These are phyloP conservation scores for Psilocybe sp. DNA, from an alignment of 768 basidiomycete genomes.

Conservation along the genomic window DNA sequence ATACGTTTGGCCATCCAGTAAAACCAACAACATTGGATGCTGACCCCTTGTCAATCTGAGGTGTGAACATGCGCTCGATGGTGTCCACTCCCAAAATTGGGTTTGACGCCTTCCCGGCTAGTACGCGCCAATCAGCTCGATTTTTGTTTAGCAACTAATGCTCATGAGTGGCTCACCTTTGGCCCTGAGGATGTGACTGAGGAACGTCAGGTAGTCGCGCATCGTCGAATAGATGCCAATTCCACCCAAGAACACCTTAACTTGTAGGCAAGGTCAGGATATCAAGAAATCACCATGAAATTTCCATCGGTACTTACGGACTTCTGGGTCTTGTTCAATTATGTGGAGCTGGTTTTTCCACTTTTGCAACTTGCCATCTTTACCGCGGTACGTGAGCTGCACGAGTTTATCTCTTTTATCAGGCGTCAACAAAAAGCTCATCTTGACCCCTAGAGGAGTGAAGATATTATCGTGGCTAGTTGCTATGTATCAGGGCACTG, in stretches of 20 bases:
- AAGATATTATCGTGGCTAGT: conserved; percentile 31
- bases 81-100: conserved; percentile 17
- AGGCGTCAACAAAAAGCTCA: conserved; percentile 26
- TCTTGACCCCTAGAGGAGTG: conserved; percentile 24
- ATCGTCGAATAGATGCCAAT: conserved; percentile 25
- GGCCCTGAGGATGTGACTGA: conserved; percentile 30
- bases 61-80: conserved; percentile 17
- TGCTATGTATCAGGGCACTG: background rate
- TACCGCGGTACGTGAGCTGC: conserved; percentile 17
- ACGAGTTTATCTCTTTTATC: conserved; percentile 19
- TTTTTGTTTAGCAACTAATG: background rate
- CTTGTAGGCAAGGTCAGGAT: conserved; percentile 6
- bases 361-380: conserved; percentile 16
- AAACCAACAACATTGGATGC: background rate
- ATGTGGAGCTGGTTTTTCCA: conserved; percentile 17
- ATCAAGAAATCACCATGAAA: background rate
- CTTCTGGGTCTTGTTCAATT: conserved; percentile 24
- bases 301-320: conserved; percentile 12
- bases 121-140: background rate
- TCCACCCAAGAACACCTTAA: conserved; percentile 23
- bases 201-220: conserved; percentile 27
- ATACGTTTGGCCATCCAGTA: conserved; percentile 1
- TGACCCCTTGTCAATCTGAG: conserved; percentile 1
- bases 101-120: conserved; percentile 11
- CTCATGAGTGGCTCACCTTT: conserved; percentile 13